phyloP scores from a whole-genome alignment of 148 eudicot genomes.

The Polygonum maritimum region DNA sequence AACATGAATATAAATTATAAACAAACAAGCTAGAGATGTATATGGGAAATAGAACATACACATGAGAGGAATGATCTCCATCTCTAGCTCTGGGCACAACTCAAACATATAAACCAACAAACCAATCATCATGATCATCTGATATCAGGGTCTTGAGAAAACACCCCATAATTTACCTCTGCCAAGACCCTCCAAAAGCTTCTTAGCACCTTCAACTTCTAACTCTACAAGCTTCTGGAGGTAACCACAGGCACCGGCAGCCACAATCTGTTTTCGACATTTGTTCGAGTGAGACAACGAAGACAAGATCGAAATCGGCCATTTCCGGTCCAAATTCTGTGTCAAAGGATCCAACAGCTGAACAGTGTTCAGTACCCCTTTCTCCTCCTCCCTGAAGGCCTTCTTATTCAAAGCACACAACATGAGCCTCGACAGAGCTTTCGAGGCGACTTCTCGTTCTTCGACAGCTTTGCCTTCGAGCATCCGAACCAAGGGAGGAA shows the following conservation, averaged over 20 bases:
- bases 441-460: conserved; percentile 66
- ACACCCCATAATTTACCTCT: conserved; percentile 84
- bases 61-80: conserved; percentile 10
- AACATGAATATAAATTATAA: conserved; percentile 20
- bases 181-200: conserved; percentile 51
- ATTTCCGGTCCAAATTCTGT: conserved; percentile 49
- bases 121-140: conserved; percentile 11
- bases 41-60: not conserved
- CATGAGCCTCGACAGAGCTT: conserved; percentile 48
- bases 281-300: conserved; percentile 49
- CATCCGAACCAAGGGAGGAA: conserved; percentile 48
- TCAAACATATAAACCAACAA: not conserved
- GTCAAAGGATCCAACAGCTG: conserved; percentile 56
- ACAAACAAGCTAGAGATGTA: conserved; percentile 2
- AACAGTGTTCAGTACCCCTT: conserved; percentile 49
- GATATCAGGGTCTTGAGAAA: conserved; percentile 39
- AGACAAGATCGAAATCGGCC: conserved; percentile 41
- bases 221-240: conserved; percentile 62
- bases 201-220: conserved; percentile 77
- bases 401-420: conserved; percentile 42
- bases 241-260: conserved; percentile 48
- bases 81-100: not conserved
- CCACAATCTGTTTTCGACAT: conserved; percentile 63
- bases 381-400: conserved; percentile 62
- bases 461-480: conserved; percentile 72